Percentiles rank a stretch among this genome's conserved stretches.
phyloP scores from a whole-genome alignment of 768 basidiomycete species.

The Suillus discolor region DNA sequence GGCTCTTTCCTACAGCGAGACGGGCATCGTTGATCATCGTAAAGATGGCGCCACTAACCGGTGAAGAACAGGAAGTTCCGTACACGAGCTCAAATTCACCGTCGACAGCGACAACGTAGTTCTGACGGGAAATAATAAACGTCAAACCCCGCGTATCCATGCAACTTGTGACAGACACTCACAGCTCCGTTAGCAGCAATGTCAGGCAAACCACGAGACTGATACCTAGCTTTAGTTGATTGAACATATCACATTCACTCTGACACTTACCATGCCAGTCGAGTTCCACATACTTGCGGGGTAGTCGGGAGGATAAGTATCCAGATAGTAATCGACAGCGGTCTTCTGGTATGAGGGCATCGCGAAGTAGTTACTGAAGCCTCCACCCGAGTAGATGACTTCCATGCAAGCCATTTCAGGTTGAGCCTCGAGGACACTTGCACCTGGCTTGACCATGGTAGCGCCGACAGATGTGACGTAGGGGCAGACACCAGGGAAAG shows the following conservation, averaged over 20 bases:
- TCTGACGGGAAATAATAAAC: slow-evolving; percentile 5
- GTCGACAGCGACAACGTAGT: slow-evolving; percentile 19
- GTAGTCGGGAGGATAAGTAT: slow-evolving; percentile 32
- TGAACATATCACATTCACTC: neutral
- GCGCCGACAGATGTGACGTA: slow-evolving; percentile 50
- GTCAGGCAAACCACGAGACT: slow-evolving; percentile 21
- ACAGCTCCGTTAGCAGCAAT: slow-evolving; percentile 32
- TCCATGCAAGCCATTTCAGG: slow-evolving; percentile 35
- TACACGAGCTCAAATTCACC: slow-evolving; percentile 21
- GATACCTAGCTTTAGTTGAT: neutral
- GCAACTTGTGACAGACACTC: slow-evolving; percentile 51
- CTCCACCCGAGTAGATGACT: slow-evolving; percentile 34
- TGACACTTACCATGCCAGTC: slow-evolving; percentile 22
- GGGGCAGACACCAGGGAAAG: slow-evolving; percentile 47
- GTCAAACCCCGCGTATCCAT: neutral
- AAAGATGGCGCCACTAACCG: slow-evolving; percentile 31
- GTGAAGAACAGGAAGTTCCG: slow-evolving; percentile 34
- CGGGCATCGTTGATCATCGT: slow-evolving; percentile 36
- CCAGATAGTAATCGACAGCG: slow-evolving; percentile 34
- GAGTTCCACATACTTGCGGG: slow-evolving; percentile 30
- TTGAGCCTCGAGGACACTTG: slow-evolving; percentile 25
- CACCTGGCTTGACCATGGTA: slow-evolving; percentile 43
- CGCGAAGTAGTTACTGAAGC: slow-evolving; percentile 45
- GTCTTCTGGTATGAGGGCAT: slow-evolving; percentile 42
- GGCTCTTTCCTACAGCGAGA: slow-evolving; percentile 27